phyloP scores from a whole-genome alignment of 768 basidiomycete species.

The Tricholoma sp. region DNA sequence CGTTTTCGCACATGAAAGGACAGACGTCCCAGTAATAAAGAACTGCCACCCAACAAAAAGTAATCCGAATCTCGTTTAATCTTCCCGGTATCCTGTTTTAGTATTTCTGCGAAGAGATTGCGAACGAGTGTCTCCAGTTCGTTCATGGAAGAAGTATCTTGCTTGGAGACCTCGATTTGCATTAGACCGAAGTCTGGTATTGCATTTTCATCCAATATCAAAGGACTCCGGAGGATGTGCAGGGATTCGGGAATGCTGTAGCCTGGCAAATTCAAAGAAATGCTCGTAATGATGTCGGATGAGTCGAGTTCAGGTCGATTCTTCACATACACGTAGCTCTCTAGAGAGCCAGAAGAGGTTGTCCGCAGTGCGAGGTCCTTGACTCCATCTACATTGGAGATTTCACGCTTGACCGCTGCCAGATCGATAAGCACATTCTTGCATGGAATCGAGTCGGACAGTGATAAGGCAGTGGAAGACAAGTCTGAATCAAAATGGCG shows the following conservation, averaged over 20 bases:
- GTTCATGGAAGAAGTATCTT: slow-evolving; percentile 22
- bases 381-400: slow-evolving; percentile 24
- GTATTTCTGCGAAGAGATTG: slow-evolving; percentile 30
- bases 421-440: slow-evolving; percentile 26
- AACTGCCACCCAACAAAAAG: slow-evolving; percentile 39
- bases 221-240: slow-evolving; percentile 23
- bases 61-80: slow-evolving; percentile 33
- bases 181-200: slow-evolving; percentile 27
- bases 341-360: slow-evolving; percentile 26
- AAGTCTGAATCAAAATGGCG: slow-evolving; percentile 37
- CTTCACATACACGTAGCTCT: slow-evolving; percentile 32
- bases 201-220: slow-evolving; percentile 19
- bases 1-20: slow-evolving; percentile 35
- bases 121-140: slow-evolving; percentile 27
- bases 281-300: slow-evolving; percentile 12
- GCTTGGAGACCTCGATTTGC: slow-evolving; percentile 20
- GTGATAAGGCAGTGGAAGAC: slow-evolving; percentile 24
- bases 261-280: slow-evolving; percentile 28
- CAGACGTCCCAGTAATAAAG: slow-evolving; percentile 41
- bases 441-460: slow-evolving; percentile 35
- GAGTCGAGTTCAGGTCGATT: slow-evolving; percentile 13
- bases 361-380: slow-evolving; percentile 30
- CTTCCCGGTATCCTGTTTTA: slow-evolving; percentile 23
- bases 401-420: slow-evolving; percentile 17
- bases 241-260: slow-evolving; percentile 35